Conservation (phyloP, 148 eudicot genomes). For the Pharnaceum exiguum region DNA sequence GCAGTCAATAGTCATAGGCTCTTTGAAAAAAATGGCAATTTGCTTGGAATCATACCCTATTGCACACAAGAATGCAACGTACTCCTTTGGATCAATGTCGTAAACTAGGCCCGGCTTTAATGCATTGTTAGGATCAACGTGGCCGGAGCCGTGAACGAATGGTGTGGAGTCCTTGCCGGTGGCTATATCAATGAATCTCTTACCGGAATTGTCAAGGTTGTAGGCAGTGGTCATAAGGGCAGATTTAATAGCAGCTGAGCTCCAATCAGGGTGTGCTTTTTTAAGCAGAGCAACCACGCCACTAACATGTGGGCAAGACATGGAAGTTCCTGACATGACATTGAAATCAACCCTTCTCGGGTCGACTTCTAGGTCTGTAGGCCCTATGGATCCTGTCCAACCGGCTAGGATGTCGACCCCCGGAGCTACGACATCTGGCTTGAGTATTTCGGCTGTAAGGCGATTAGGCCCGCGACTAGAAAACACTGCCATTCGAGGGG, state of each 20-base stretch:
- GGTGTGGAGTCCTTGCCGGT: constrained; percentile 59
- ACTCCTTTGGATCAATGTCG: constrained; percentile 48
- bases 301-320: constrained; percentile 88
- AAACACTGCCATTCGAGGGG: constrained; percentile 81
- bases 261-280: constrained; percentile 72
- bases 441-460: constrained; percentile 64
- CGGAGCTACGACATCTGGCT: constrained; percentile 81
- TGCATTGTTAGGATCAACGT: constrained; percentile 64
- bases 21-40: too few relatives aligned
- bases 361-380: constrained; percentile 50
- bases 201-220: constrained; percentile 48
- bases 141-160: constrained; percentile 77
- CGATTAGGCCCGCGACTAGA: constrained; percentile 83
- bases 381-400: constrained; percentile 71
- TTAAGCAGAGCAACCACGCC: constrained; percentile 78
- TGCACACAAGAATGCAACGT: constrained; percentile 75
- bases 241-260: constrained; percentile 76
- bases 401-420: constrained; percentile 89
- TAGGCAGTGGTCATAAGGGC: constrained; percentile 88
- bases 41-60: constrained; percentile 47
- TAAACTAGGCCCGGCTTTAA: constrained; percentile 84
- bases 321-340: constrained; percentile 89
- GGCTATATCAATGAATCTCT: constrained; percentile 49
- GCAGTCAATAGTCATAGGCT: constrained; percentile 39
- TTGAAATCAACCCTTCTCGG: constrained; percentile 61